phyloP scores from a whole-genome alignment of 2,329 filamentous ascomycete genomes.

The Chaetoscypha palmicola region DNA sequence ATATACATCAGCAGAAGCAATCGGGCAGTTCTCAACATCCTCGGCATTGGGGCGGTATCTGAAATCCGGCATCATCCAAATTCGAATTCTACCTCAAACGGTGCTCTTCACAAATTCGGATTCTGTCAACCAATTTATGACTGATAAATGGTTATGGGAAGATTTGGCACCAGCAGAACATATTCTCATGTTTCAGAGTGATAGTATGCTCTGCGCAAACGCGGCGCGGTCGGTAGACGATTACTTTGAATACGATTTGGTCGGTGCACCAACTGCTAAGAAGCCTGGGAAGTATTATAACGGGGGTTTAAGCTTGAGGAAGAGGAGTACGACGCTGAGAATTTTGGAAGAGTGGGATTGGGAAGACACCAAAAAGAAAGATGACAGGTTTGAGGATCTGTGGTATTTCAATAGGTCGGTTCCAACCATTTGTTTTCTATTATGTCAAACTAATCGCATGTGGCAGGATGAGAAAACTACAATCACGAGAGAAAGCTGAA shows the following conservation, averaged over 20 bases:
- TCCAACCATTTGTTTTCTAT: neutral
- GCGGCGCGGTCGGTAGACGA: conserved; percentile 31
- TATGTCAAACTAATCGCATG: too few species aligned
- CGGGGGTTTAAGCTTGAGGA: conserved; percentile 34
- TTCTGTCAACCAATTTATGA: conserved; percentile 28
- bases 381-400: conserved; percentile 26
- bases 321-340: conserved; percentile 30
- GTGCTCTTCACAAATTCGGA: conserved; percentile 31
- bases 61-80: conserved; percentile 30
- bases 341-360: conserved; percentile 27
- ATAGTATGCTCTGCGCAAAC: conserved; percentile 32
- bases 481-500: conserved; percentile 16
- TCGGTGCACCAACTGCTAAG: conserved; percentile 30
- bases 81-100: conserved; percentile 34
- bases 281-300: conserved; percentile 28
- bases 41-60: conserved; percentile 35
- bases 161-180: conserved; percentile 29
- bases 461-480: conserved; percentile 21
- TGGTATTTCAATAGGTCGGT: conserved; percentile 28
- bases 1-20: conserved; percentile 33
- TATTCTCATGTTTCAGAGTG: conserved; percentile 32
- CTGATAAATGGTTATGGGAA: conserved; percentile 31
- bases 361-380: conserved; percentile 18
- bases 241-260: conserved; percentile 32
- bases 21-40: conserved; percentile 27